Evolutionary conservation across 108 stramenopile genomes (phyloP).

Genomic region (Mayamaea pseudoterrestris): DNA sequence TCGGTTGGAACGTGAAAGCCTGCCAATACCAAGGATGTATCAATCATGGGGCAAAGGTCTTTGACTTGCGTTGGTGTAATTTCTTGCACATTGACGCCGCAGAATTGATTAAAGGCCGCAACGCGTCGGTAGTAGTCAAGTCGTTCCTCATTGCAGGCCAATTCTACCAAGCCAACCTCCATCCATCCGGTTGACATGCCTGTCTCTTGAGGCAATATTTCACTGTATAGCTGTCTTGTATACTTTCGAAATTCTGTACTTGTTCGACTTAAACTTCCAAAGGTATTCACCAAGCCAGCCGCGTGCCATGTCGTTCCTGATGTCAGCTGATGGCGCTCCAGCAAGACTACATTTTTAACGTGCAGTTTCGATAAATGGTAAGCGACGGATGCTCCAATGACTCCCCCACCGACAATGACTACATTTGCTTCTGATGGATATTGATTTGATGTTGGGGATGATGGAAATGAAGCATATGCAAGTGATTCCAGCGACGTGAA

Average conservation of each 20-base stretch:
- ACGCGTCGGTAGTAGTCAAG: slow-evolving; percentile 52
- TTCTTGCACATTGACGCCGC: slow-evolving; percentile 62
- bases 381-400: slow-evolving; percentile 65
- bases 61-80: slow-evolving; percentile 33
- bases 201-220: slow-evolving; percentile 51
- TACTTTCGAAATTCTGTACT: slow-evolving; percentile 40
- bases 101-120: slow-evolving; percentile 58
- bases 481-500: no score
- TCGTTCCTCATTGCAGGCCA: slow-evolving; percentile 44
- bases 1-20: slow-evolving; percentile 61
- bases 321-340: slow-evolving; percentile 51
- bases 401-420: slow-evolving; percentile 66
- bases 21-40: slow-evolving; percentile 38
- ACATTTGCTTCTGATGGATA: slow-evolving; percentile 33
- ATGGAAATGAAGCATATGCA: no score
- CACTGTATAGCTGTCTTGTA: slow-evolving; percentile 42
- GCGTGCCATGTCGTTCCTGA: slow-evolving; percentile 80
- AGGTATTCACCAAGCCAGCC: slow-evolving; percentile 69
- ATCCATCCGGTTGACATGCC: slow-evolving; percentile 47
- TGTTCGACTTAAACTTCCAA: slow-evolving; percentile 27
- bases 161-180: slow-evolving; percentile 58
- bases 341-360: slow-evolving; percentile 38
- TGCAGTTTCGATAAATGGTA: slow-evolving; percentile 56
- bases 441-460: no score
- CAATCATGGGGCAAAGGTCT: slow-evolving; percentile 32